Evolutionary conservation across 352 stramenopile genomes (phyloP), one percentile per base, ranked within the genome.

Genomic region (Phytophthora agathidicida): DNA sequence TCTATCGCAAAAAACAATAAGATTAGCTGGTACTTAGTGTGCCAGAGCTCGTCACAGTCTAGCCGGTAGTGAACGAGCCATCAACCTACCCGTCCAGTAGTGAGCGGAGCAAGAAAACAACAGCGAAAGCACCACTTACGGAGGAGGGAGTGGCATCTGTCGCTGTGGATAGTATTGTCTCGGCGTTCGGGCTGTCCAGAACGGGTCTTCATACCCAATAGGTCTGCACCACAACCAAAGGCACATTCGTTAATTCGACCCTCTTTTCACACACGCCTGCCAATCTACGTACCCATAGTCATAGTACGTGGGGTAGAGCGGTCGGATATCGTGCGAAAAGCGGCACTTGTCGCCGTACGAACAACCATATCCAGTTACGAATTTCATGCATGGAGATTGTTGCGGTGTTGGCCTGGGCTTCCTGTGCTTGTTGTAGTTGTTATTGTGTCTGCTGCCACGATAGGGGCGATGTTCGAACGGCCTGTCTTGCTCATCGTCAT

Each of bases 321-420:
- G 32, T 46, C 50, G 43, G 3, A 58, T 16, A 5, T 86, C 71
- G 39, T 93, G 84, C 0, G 73, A 85, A 37, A 76, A 93, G 35
- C 59, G 81, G 49, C 84, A 93, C 11, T 70, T 73, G 26, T 50
- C 39, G 4, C 82, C 84, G 24, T 84, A 91, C 3, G 22, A 27
- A 30, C 84, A 93, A 5, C 42, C 71, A 16, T 72, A 79, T 20
- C 56, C 55, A 1, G 68, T 61, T 3, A 68, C 22, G 45, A 88
- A 89, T 38, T 79, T 78, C 6, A 75, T 55, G 44, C 81, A 91
- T 3, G 53, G 54, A 7, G 30, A 23, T 11, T 23, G 31, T 14
- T 44, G 27, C 7, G 45, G 33, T n/a, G 45, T 28, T 24, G 62
- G 38, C 39, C 27, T 38, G 2, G 49, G 23, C 26, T 66, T 65